Base-by-base conservation (phyloP, 1,139 yeast species). In the Meyerozyma sp. region DNA sequence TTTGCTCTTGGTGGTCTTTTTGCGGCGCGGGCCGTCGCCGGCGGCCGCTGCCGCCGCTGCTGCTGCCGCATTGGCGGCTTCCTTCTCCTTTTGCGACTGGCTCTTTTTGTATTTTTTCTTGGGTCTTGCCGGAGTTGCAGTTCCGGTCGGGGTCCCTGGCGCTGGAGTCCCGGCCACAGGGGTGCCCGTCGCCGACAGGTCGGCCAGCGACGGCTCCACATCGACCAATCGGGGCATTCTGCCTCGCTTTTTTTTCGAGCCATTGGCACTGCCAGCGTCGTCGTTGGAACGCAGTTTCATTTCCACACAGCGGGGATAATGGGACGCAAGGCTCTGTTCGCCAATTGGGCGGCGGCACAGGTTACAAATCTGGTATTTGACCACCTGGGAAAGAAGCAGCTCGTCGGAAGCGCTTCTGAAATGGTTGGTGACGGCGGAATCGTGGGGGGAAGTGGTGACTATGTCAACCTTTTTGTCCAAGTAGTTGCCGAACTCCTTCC, bases 261-360 rank as follows among this genome's bases (percentile, higher is more conserved):
- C 34, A 46, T 65, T 68, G 29, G 59, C 53, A 18, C 43, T 41
- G 20, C 43, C 46, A 30, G 44, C 50, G n/a, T 44, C 29, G 8
- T 55, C 44, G 13, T 49, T 42, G 37, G 43, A 49, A 8, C 26
- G 11, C 37, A 18, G 70, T 54, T 75, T 79, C 73, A 70, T 68
- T 45, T 70, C 77, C 5, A 67, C 51, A 58, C 88, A 82, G 61
- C 57, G 57, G 30, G 53, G 51, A 46, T 77, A 69, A 61, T 82
- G 88, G 13, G 62, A 58, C 0, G 58, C 53, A 40, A 81, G 58
- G 49, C 73, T 66, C 26, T 68, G 62, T 39, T 70, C 72, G 13
- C 84, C 74, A 11, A 85, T 70, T 1, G 93, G 93, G 46, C 84
- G 70, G 40, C 75, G 72, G 58, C 94, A 85, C 46, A 70, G 66